Percentiles rank a stretch among this genome's conserved stretches.
phyloP scores from a whole-genome alignment of 75 land plant species.

The Azolla pinnata region DNA sequence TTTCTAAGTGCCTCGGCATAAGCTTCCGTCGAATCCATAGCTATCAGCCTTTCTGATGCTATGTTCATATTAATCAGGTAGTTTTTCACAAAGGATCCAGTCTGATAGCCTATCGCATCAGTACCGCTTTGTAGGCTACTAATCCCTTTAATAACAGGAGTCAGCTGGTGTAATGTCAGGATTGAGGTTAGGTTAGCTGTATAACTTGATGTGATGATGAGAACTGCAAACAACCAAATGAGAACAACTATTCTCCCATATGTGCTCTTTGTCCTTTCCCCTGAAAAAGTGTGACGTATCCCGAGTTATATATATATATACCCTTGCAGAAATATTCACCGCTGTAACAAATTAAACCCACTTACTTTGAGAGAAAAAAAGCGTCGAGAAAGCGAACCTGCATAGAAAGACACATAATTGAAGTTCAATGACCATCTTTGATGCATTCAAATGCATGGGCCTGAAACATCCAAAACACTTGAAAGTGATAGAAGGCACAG shows the following conservation, averaged over 20 bases:
- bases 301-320: slow-evolving; percentile 9
- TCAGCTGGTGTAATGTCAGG: slow-evolving; percentile 37
- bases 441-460: neutral
- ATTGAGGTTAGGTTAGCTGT: slow-evolving; percentile 50
- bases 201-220: slow-evolving; percentile 35
- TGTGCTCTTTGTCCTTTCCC: slow-evolving; percentile 24
- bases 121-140: slow-evolving; percentile 14
- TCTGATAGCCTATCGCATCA: slow-evolving; percentile 29
- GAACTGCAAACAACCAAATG: slow-evolving; percentile 44
- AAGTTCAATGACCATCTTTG: neutral
- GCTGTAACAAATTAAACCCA: neutral
- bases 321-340: neutral
- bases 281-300: slow-evolving; percentile 25
- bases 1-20: slow-evolving; percentile 24
- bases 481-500: too few relatives aligned
- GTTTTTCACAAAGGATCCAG: slow-evolving; percentile 31
- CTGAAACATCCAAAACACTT: neutral
- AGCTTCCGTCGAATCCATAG: slow-evolving; percentile 1
- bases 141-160: slow-evolving; percentile 24
- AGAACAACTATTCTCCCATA: slow-evolving; percentile 29
- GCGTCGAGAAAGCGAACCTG: slow-evolving; percentile 35
- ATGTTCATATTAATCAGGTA: slow-evolving; percentile 25
- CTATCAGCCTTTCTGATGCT: slow-evolving; percentile 11
- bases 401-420: neutral
- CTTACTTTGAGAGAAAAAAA: slow-evolving; percentile 34